These are phyloP conservation scores for Tricholoma hemisulphureum DNA, from an alignment of 768 basidiomycete species.

Conservation along the genomic window DNA sequence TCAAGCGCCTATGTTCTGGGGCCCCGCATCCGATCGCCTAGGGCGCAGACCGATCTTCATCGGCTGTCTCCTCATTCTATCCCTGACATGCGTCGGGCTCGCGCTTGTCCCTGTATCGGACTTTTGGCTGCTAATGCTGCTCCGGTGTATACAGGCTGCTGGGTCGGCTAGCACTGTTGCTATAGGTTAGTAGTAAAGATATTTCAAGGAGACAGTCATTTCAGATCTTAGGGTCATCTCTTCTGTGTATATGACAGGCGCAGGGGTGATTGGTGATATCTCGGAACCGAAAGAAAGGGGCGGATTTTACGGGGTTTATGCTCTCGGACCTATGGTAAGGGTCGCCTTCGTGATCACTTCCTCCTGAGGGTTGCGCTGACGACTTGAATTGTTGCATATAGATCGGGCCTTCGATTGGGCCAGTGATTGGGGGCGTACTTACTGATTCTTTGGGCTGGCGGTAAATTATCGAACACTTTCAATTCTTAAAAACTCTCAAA, in stretches of 20 bases:
- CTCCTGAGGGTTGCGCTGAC: constrained; percentile 6
- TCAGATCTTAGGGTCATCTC: neutral
- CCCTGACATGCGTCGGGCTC: constrained; percentile 62
- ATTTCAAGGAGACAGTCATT: too few relatives aligned
- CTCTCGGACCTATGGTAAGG: constrained; percentile 59
- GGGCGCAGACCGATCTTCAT: constrained; percentile 67
- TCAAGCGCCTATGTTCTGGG: constrained; percentile 67
- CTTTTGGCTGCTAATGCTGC: constrained; percentile 77
- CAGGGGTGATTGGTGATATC: constrained; percentile 80
- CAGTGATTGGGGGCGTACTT: constrained; percentile 59
- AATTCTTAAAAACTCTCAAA: too few relatives aligned
- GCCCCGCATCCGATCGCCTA: constrained; percentile 62
- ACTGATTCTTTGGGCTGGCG: constrained; percentile 64
- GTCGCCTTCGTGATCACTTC: neutral
- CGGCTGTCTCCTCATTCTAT: constrained; percentile 60
- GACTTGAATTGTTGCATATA: constrained; percentile 23
- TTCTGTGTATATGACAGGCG: constrained; percentile 40
- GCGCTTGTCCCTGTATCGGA: constrained; percentile 50
- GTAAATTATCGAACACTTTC: too few relatives aligned
- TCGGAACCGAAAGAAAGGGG: constrained; percentile 71
- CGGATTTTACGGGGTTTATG: constrained; percentile 68
- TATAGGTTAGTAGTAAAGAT: constrained; percentile 46
- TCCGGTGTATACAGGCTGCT: constrained; percentile 78
- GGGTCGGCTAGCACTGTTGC: constrained; percentile 81
- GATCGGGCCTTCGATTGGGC: constrained; percentile 61